Evolutionary conservation across 306 rosid genomes (phyloP).

Genomic region (Oxytropis ochrocephala): DNA sequence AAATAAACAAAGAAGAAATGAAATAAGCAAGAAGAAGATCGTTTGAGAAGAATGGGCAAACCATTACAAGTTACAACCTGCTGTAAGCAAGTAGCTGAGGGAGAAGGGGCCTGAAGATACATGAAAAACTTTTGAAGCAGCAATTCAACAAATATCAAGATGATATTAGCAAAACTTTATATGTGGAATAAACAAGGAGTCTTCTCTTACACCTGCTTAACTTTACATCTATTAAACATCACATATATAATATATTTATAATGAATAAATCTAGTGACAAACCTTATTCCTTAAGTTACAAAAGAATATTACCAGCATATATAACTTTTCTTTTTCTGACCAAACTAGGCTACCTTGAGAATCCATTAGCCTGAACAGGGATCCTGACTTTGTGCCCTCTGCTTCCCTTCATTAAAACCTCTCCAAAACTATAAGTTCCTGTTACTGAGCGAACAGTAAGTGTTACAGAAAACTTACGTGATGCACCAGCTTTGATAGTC

Average conservation of each 20-base stretch:
- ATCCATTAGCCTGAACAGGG: conserved; percentile 90
- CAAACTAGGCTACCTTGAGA: conserved; percentile 50
- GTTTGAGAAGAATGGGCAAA: no score
- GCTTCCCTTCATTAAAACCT: conserved; percentile 86
- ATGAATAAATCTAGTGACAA: conserved; percentile 45
- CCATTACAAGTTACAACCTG: neutral
- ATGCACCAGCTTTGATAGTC: conserved; percentile 73
- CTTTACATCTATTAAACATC: conserved; percentile 65
- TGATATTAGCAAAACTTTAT: conserved; percentile 51
- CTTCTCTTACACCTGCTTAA: conserved; percentile 36
- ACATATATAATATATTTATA: conserved; percentile 39
- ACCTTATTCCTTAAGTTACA: conserved; percentile 79
- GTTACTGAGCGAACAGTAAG: conserved; percentile 77
- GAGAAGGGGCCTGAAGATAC: neutral
- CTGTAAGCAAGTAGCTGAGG: neutral
- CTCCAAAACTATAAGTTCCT: conserved; percentile 80
- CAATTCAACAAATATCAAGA: conserved; percentile 26
- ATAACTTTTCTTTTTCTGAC: conserved; percentile 27
- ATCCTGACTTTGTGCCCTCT: conserved; percentile 94
- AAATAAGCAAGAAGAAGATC: no score
- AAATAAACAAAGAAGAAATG: no score
- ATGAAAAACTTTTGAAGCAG: neutral
- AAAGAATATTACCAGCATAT: conserved; percentile 76
- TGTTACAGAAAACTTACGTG: conserved; percentile 62
- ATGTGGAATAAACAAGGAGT: conserved; percentile 47